Evolutionary conservation across 257 asterid species (phyloP).

Genomic region (Orobanche coerulescens): DNA sequence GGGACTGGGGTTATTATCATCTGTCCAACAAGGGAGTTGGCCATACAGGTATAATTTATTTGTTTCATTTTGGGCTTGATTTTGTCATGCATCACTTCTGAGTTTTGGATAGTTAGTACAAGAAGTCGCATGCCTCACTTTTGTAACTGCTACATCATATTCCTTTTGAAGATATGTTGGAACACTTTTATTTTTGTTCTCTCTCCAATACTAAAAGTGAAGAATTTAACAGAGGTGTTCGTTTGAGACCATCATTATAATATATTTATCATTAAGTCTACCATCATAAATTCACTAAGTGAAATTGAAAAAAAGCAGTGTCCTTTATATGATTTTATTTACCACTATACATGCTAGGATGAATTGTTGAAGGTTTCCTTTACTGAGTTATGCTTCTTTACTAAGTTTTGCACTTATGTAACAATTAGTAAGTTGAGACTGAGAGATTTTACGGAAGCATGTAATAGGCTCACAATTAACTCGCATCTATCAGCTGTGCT

Average conservation of each 20-base stretch:
- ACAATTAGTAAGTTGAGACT: not conserved
- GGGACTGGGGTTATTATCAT: conserved; percentile 88
- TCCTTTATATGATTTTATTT: no score
- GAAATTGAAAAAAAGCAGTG: no score
- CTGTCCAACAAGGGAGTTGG: conserved; percentile 98
- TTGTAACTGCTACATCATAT: not conserved
- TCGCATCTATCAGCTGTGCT: not conserved
- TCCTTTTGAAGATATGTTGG: not conserved
- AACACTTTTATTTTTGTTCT: not conserved
- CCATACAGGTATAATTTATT: conserved; percentile 54
- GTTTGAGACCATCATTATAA: not conserved
- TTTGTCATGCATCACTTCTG: not conserved
- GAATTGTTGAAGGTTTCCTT: not conserved
- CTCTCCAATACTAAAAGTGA: not conserved
- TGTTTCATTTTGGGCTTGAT: not conserved
- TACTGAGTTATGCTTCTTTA: not conserved
- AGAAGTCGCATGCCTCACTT: not conserved
- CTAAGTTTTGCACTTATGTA: not conserved
- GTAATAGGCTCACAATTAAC: not conserved
- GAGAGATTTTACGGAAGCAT: not conserved
- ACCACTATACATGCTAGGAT: not conserved
- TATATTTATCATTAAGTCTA: not conserved
- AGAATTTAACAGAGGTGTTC: not conserved
- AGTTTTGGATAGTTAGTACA: not conserved
- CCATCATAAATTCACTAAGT: not conserved